Evolutionary conservation across 164 flowering plant species (phyloP), one percentile per base, ranked within the genome.

Genomic region (Liquidambar formosana): DNA sequence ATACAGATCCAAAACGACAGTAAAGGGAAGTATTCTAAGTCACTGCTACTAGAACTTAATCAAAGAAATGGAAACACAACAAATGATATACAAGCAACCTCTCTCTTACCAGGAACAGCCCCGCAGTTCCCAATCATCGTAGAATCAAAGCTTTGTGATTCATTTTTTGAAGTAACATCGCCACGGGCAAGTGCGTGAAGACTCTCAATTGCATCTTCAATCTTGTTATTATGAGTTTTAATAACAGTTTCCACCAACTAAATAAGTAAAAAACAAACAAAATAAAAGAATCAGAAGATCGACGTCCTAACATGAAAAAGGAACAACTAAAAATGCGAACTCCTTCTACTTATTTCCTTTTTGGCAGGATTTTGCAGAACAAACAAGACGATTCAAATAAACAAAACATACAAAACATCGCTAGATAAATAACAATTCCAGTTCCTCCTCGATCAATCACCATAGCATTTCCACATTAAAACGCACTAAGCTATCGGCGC

Each of bases 161-260:
- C 46, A n/a, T 65, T 65, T 28, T 51, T 33, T n/a, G 46, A 21
- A 52, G 26, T 47, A n/a, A 13, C 47, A 54, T 71, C 66, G 53
- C 65, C 57, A 23, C 68, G 64, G 48, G 72, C 63, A 57, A 71
- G 75, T 8, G 66, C 62, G 16, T 56, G 67, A 15, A 75, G 65
- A 58, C 68, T 63, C 57, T 63, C 54, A n/a, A 58, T 76, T 26
- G 75, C 78, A 67, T 76, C 75, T 71, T 76, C 75, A 52, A 71
- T 63, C 38, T 67, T 71, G 22, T 67, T 71, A 26, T 71, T 68
- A 21, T 76, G 71, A 60, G 56, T 43, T 48, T 47, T 71, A 13
- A 71, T 58, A 59, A 71, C 63, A 11, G 56, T 63, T 67, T 51
- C 67, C 23, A 76, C 69, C 47, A 76, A 49, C 78, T 71, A 64